Conservation (phyloP, 352 stramenopile genomes). For the Blastocystis sp. region DNA sequence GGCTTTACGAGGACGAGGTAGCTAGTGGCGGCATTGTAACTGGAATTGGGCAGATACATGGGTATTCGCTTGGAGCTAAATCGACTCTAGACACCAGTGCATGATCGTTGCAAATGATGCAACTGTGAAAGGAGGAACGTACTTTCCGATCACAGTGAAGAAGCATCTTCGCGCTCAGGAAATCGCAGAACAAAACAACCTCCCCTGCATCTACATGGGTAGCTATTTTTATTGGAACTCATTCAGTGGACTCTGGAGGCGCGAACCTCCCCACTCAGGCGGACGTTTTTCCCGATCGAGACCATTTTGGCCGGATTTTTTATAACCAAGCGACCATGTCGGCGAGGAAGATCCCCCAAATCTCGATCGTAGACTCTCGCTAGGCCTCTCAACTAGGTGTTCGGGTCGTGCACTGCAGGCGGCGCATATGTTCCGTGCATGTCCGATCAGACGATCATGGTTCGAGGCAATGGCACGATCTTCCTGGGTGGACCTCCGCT, state of each 20-base stretch:
- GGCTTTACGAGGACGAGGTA: constrained; percentile 76
- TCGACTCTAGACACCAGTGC: constrained; percentile 75
- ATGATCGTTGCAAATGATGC: constrained; percentile 97
- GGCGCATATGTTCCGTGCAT: constrained; percentile 92
- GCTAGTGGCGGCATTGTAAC: constrained; percentile 79
- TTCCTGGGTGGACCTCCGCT: constrained; percentile 92
- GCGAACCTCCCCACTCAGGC: constrained; percentile 88
- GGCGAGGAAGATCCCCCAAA: constrained; percentile 84
- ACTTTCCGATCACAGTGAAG: constrained; percentile 96
- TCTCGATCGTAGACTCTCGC: constrained; percentile 74
- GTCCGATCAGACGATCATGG: constrained; percentile 94
- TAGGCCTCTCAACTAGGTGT: constrained; percentile 67
- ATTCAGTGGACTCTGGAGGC: constrained; percentile 70
- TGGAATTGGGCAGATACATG: constrained; percentile 76
- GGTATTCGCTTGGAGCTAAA: constrained; percentile 67
- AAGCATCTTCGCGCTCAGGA: constrained; percentile 82
- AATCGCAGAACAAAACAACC: constrained; percentile 85
- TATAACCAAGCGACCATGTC: constrained; percentile 96
- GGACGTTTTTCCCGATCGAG: constrained; percentile 91
- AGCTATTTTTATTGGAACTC: constrained; percentile 64
- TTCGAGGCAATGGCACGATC: constrained; percentile 88
- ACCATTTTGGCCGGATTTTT: constrained; percentile 94
- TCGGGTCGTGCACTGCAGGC: constrained; percentile 91
- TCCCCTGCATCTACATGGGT: constrained; percentile 94
- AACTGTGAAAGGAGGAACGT: constrained; percentile 93